Base-by-base conservation (phyloP, 2,329 filamentous ascomycete genomes). In the Monilinia aucupariae region DNA sequence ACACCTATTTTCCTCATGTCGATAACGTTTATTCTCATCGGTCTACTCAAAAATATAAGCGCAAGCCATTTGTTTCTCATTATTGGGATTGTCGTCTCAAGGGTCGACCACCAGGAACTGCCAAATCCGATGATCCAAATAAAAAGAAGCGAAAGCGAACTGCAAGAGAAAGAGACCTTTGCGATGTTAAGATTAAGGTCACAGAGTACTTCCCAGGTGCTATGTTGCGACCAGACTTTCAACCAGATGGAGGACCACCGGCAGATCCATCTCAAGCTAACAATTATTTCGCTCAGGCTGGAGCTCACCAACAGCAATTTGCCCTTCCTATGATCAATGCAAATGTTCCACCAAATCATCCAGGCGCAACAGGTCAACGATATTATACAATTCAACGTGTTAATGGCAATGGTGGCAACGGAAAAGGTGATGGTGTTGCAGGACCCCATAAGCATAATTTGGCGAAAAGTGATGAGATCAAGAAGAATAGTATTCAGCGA, bases 61-160 rank as follows among this genome's bases (percentile, higher is more conserved):
- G 87, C 70, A 91, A 90, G 70, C 86, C 88, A n/a, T 90, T 92
- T 68, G 81, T 91, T 61, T 91, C 88, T 1, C 89, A 92, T 75
- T 93, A 92, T 75, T 92, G 88, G 86, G 90, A 92, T 76, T 93
- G 90, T 71, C 84, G 90, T 41, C 82, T 92, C 71, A 92, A 92
- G 76, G 90, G 90, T 30, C 82, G 90, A 0, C 89, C 89, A 0
- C 86, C 89, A 0, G 90, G 90, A 37, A 92, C 89, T 4, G 87
- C 88, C 64, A 92, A 92, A 74, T 90, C 88, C 0, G 85, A 89
- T 53, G 89, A 92, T 69, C 89, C 90, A 0, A 86, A 85, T 73
- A 92, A 91, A 78, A 92, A 91, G 80, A 92, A 91, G 75, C 82
- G 90, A 45, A 92, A 91, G 75, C 85, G 90, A 32, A 85, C 82